These are phyloP conservation scores for Sparassis latifolia DNA, from an alignment of 1,284 basidiomycete species.

Conservation along the genomic window DNA sequence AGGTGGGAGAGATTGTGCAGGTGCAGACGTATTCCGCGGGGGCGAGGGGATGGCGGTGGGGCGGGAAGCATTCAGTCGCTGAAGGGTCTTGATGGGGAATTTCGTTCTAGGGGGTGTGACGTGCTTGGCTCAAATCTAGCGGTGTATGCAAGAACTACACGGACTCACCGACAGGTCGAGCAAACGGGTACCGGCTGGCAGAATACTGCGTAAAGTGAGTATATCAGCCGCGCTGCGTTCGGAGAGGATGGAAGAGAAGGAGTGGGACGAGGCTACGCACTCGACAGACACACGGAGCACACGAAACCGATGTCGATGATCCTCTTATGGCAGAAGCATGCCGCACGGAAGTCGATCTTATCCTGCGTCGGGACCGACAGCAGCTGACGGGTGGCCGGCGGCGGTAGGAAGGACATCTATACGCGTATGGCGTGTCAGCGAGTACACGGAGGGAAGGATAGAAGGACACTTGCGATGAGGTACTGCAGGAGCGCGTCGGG, in stretches of 20 bases:
- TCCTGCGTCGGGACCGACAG: constrained; percentile 90
- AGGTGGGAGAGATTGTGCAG: no score
- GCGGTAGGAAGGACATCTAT: constrained; percentile 89
- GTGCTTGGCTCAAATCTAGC: constrained; percentile 3
- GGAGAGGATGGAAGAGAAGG: neutral
- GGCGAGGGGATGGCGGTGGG: constrained; percentile 20
- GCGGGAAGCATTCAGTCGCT: constrained; percentile 64
- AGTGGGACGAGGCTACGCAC: constrained; percentile 32
- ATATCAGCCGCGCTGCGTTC: neutral
- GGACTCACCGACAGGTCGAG: constrained; percentile 78
- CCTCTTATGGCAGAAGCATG: constrained; percentile 97
- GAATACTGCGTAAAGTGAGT: constrained; percentile 37
- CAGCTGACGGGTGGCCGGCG: constrained; percentile 70
- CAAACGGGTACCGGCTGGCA: constrained; percentile 92
- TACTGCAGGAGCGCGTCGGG: constrained; percentile 84
- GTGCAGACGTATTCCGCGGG: no score
- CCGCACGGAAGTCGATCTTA: constrained; percentile 93
- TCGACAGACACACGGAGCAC: constrained; percentile 93
- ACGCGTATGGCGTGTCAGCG: constrained; percentile 1
- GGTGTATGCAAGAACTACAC: neutral
- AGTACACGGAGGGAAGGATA: neutral
- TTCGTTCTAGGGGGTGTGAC: constrained; percentile 58
- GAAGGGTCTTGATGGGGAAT: constrained; percentile 85
- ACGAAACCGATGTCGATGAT: constrained; percentile 97
- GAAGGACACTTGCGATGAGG: constrained; percentile 56